Evolutionary conservation across 768 basidiomycete genomes (phyloP).

Genomic region (Rickenella mellea): DNA sequence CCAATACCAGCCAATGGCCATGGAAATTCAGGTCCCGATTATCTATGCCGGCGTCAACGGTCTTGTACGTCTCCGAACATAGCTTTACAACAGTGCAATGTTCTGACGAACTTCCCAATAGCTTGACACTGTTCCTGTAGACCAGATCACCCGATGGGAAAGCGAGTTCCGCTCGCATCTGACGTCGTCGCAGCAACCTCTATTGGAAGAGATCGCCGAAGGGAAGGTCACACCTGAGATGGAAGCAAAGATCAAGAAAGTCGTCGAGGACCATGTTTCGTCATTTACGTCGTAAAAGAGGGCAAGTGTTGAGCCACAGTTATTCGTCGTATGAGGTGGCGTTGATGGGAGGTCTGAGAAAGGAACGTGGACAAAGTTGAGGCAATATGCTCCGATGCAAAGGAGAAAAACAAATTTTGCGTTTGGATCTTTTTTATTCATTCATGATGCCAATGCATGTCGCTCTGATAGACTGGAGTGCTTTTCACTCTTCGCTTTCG

Average conservation of each 20-base stretch:
- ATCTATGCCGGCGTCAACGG: constrained; percentile 99
- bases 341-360: no score
- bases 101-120: constrained; percentile 17
- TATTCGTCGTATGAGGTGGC: no score
- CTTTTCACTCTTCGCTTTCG: no score
- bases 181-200: constrained; percentile 54
- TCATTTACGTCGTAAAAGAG: constrained; percentile 65
- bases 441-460: no score
- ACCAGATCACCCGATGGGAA: constrained; percentile 91
- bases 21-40: constrained; percentile 96
- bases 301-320: no score
- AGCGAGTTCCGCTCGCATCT: constrained; percentile 87
- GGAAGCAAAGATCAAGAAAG: constrained; percentile 92
- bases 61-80: constrained; percentile 55
- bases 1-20: constrained; percentile 91
- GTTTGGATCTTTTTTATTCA: no score
- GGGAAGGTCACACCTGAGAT: constrained; percentile 85
- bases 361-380: no score
- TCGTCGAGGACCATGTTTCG: constrained; percentile 81
- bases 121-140: constrained; percentile 93
- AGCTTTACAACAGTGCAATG: background rate
- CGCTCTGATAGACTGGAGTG: no score
- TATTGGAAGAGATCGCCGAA: constrained; percentile 77
- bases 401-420: no score
- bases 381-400: no score